phyloP scores from a whole-genome alignment of 2,329 filamentous ascomycete species.

The Graphilbum fragrans region DNA sequence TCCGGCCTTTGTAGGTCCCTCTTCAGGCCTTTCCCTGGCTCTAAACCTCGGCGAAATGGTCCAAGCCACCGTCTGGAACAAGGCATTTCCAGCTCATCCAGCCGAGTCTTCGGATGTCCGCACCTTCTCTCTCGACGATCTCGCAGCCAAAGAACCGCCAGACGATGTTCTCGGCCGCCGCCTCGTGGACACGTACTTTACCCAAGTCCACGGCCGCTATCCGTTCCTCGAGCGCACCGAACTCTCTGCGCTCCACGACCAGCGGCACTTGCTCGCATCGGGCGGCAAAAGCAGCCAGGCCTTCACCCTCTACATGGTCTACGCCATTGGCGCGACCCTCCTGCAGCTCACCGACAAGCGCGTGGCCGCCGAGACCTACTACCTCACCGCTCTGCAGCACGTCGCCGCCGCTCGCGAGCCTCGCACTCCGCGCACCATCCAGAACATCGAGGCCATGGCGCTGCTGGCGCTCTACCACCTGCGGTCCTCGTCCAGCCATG shows the following conservation, averaged over 20 bases:
- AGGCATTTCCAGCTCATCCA: too few relatives aligned
- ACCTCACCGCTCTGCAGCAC: constrained; percentile 35
- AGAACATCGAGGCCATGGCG: constrained; percentile 40
- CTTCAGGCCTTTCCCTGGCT: too few relatives aligned
- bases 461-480: constrained; percentile 38
- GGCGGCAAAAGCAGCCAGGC: too few relatives aligned
- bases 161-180: too few relatives aligned
- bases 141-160: too few relatives aligned
- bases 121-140: too few relatives aligned
- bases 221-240: constrained; percentile 34
- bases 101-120: too few relatives aligned
- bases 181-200: constrained; percentile 12
- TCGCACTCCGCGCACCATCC: constrained; percentile 32
- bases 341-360: constrained; percentile 31
- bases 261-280: too few relatives aligned
- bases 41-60: too few relatives aligned
- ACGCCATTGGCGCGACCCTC: constrained; percentile 36
- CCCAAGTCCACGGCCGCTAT: constrained; percentile 27
- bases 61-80: too few relatives aligned
- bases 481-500: constrained; percentile 34
- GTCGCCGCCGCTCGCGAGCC: constrained; percentile 33
- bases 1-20: too few relatives aligned
- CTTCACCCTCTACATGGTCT: constrained; percentile 39
- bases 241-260: constrained; percentile 29
- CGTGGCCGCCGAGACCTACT: constrained; percentile 26